A percentile compares a stretch with the other conserved stretches of the same genome.
Conservation (phyloP, 306 rosid species). For the barrel medic (Medicago truncatula) region DNA sequence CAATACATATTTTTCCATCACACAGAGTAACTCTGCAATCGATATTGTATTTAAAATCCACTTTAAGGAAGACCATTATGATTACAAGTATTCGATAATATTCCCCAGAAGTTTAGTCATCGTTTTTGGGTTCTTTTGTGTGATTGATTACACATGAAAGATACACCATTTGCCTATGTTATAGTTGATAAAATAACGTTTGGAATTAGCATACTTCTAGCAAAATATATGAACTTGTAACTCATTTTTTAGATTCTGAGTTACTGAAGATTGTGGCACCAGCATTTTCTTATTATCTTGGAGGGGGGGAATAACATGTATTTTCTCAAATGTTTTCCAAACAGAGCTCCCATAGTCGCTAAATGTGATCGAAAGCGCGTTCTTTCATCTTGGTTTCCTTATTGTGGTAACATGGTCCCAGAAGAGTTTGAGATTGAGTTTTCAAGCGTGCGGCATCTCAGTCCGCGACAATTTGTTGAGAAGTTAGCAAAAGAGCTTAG, state of each 20-base stretch:
- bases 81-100: background rate
- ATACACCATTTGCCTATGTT: slow-evolving; percentile 26
- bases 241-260: slow-evolving; percentile 11
- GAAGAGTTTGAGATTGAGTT: slow-evolving; percentile 77
- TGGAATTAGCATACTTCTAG: slow-evolving; percentile 18
- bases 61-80: slow-evolving; percentile 7
- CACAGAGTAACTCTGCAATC: slow-evolving; percentile 7
- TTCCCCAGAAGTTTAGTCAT: slow-evolving; percentile 11
- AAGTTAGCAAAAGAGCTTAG: slow-evolving; percentile 78
- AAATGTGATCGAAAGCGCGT: slow-evolving; percentile 82
- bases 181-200: slow-evolving; percentile 13
- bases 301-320: slow-evolving; percentile 1
- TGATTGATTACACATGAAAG: slow-evolving; percentile 10
- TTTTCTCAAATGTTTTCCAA: slow-evolving; percentile 35
- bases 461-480: slow-evolving; percentile 83
- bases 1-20: background rate
- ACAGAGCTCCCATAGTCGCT: slow-evolving; percentile 94
- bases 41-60: slow-evolving; percentile 9
- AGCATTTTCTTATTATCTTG: slow-evolving; percentile 11
- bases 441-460: slow-evolving; percentile 79
- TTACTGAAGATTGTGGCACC: slow-evolving; percentile 15
- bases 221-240: slow-evolving; percentile 3
- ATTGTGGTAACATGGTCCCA: slow-evolving; percentile 68
- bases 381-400: slow-evolving; percentile 82
- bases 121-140: slow-evolving; percentile 1